Evolutionary conservation across 495 filamentous ascomycete species (phyloP).

Genomic region (Hypomontagnella monticulosa): DNA sequence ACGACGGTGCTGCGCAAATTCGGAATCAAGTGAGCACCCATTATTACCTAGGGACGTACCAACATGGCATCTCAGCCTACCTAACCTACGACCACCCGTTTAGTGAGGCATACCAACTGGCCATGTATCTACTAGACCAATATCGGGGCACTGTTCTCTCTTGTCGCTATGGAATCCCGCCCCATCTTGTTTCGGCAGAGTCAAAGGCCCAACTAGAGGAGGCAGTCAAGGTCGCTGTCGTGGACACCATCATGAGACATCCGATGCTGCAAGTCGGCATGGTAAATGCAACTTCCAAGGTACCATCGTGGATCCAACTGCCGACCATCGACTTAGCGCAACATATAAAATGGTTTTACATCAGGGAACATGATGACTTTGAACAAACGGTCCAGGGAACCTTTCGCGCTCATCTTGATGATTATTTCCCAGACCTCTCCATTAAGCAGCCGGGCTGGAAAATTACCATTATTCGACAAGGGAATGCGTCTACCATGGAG

Average conservation of each 20-base stretch:
- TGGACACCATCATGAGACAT: slow-evolving; percentile 34
- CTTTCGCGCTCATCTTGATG: slow-evolving; percentile 25
- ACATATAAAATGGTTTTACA: slow-evolving; percentile 26
- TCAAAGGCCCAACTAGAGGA: slow-evolving; percentile 8
- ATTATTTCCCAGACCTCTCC: slow-evolving; percentile 22
- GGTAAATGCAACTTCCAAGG: slow-evolving; percentile 28
- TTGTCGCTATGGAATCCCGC: slow-evolving; percentile 29
- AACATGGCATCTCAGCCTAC: too few relatives aligned
- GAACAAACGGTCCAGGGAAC: slow-evolving; percentile 16
- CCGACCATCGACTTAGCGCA: slow-evolving; percentile 31
- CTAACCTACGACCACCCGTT: too few relatives aligned
- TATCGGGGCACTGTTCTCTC: slow-evolving; percentile 34
- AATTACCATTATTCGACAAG: slow-evolving; percentile 35
- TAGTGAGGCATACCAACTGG: slow-evolving; percentile 27
- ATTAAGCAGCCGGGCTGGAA: slow-evolving; percentile 41
- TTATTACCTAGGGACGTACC: too few relatives aligned
- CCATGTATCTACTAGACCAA: slow-evolving; percentile 38
- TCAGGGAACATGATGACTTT: slow-evolving; percentile 7
- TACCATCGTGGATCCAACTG: slow-evolving; percentile 30
- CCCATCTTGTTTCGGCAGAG: slow-evolving; percentile 7
- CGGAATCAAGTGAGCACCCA: too few relatives aligned
- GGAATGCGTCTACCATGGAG: slow-evolving; percentile 24
- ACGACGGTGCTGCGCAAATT: too few relatives aligned
- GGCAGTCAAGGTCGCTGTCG: slow-evolving; percentile 19
- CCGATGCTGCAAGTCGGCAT: slow-evolving; percentile 36